These are phyloP conservation scores for Epithele typhae DNA, from an alignment of 768 basidiomycete genomes.

Conservation along the genomic window DNA sequence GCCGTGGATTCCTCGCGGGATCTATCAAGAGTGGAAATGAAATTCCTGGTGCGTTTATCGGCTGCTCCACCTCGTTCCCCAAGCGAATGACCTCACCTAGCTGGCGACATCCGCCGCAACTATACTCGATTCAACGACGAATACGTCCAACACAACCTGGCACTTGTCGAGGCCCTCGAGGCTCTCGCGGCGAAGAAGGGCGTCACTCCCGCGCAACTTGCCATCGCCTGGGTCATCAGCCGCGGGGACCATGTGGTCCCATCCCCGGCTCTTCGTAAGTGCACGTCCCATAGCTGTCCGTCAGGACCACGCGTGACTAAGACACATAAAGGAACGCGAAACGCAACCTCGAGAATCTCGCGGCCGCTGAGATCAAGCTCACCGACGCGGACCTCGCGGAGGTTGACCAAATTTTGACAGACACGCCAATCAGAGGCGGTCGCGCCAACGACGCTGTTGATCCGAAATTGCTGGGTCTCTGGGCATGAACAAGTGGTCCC, in stretches of 20 bases:
- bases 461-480: constrained; percentile 23
- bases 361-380: constrained; percentile 33
- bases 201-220: constrained; percentile 36
- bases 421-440: constrained; percentile 33
- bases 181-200: constrained; percentile 39
- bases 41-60: constrained; percentile 23
- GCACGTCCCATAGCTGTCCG: too few species aligned
- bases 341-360: constrained; percentile 40
- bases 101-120: constrained; percentile 15
- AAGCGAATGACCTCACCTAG: background rate
- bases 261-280: constrained; percentile 42
- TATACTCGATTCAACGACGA: constrained; percentile 19
- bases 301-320: too few species aligned
- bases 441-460: constrained; percentile 30
- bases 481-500: constrained; percentile 24
- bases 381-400: constrained; percentile 31
- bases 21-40: constrained; percentile 36
- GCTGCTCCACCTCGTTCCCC: background rate
- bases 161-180: constrained; percentile 37
- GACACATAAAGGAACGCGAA: constrained; percentile 30
- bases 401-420: constrained; percentile 35
- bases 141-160: constrained; percentile 38
- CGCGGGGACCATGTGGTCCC: constrained; percentile 28
- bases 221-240: constrained; percentile 29
- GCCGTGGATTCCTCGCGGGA: constrained; percentile 50